These are phyloP conservation scores for Phytophthora litchii DNA, from an alignment of 352 stramenopile genomes.

Conservation along the genomic window DNA sequence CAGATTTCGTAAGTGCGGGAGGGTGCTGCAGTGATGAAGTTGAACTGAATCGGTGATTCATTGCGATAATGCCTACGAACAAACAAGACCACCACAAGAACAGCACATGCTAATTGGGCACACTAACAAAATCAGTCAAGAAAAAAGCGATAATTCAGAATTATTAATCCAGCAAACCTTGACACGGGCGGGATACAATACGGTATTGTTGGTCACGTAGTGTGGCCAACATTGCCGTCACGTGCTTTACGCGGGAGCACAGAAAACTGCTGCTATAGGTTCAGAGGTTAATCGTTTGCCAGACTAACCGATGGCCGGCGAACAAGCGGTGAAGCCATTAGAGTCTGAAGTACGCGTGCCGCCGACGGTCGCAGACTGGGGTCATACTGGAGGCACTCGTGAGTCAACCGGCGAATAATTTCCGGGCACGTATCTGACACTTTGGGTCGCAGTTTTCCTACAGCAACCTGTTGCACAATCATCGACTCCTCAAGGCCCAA, in stretches of 20 bases:
- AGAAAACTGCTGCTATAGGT: conserved; percentile 8
- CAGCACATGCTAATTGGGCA: conserved; percentile 19
- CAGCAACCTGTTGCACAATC: conserved; percentile 83
- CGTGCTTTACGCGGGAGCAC: conserved; percentile 21
- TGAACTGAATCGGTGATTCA: conserved; percentile 23
- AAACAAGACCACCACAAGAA: conserved; percentile 14
- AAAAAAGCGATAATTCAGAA: conserved; percentile 6
- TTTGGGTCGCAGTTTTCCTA: conserved; percentile 78
- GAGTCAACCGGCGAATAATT: conserved; percentile 76
- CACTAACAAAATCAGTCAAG: conserved; percentile 5
- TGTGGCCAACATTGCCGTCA: conserved; percentile 27
- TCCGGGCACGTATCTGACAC: conserved; percentile 79
- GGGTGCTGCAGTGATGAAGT: conserved; percentile 9
- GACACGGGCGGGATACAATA: conserved; percentile 35
- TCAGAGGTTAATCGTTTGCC: conserved; percentile 38
- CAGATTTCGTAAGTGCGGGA: conserved; percentile 14
- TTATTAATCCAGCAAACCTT: conserved; percentile 31
- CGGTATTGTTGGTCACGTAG: conserved; percentile 11
- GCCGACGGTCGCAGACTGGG: conserved; percentile 68
- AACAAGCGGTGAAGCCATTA: conserved; percentile 68
- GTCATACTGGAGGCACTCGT: conserved; percentile 86
- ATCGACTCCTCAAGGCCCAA: conserved; percentile 72
- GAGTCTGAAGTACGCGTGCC: conserved; percentile 71
- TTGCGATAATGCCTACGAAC: conserved; percentile 1
- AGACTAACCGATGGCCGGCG: conserved; percentile 55